Evolutionary conservation across 768 basidiomycete species (phyloP).

Genomic region (Termitomyces sp.): DNA sequence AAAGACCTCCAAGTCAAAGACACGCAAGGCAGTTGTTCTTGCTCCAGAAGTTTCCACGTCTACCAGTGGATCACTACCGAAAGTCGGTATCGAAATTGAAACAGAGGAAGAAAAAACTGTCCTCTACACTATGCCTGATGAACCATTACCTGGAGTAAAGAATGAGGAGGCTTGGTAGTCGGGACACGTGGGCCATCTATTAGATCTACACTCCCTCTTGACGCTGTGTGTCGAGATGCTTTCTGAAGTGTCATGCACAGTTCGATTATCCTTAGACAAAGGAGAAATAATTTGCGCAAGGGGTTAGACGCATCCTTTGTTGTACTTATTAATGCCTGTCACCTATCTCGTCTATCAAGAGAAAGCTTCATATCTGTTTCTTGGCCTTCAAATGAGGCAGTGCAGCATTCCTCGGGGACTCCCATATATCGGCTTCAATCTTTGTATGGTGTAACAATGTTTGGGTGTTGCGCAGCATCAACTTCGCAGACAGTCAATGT

Average conservation of each 20-base stretch:
- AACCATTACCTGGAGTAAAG: neutral
- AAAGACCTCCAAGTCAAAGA: slow-evolving; percentile 15
- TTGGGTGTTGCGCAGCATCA: neutral
- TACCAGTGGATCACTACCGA: slow-evolving; percentile 20
- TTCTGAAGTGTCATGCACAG: neutral
- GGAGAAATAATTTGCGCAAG: neutral
- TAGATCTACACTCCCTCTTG: too few species aligned
- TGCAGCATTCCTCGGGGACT: neutral
- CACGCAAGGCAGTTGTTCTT: slow-evolving; percentile 20
- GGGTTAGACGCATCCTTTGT: neutral
- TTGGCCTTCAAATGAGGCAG: neutral
- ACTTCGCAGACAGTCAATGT: too few species aligned
- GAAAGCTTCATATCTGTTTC: neutral
- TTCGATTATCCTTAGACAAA: neutral
- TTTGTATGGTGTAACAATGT: neutral
- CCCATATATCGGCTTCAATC: neutral
- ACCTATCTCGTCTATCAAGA: neutral
- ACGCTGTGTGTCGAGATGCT: neutral
- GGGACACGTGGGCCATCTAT: neutral
- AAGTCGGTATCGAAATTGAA: slow-evolving; percentile 30
- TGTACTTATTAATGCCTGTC: neutral
- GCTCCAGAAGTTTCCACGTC: slow-evolving; percentile 1
- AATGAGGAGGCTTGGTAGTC: slow-evolving; percentile 10
- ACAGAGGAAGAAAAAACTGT: slow-evolving; percentile 14
- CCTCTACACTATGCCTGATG: slow-evolving; percentile 5